Conservation (phyloP, 257 asterid genomes). For the Ocimum tenuiflorum region DNA sequence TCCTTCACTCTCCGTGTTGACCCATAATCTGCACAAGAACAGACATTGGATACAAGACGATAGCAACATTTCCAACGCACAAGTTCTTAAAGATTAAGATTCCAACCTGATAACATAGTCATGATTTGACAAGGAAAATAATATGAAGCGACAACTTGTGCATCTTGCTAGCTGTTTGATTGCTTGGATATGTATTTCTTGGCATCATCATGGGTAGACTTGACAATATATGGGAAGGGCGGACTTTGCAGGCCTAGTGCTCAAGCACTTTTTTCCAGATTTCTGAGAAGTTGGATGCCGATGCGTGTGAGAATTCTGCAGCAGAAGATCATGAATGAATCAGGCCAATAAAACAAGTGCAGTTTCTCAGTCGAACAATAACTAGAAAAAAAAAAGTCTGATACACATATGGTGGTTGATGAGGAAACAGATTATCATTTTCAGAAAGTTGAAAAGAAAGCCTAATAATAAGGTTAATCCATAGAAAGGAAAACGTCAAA, state of each 20-base stretch:
- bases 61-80: not conserved
- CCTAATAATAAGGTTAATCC: not conserved
- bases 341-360: not conserved
- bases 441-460: not conserved
- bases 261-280: slow-evolving; percentile 46
- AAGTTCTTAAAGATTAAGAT: not conserved
- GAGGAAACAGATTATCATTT: not conserved
- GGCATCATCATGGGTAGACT: not conserved
- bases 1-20: not conserved
- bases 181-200: not conserved
- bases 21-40: not conserved
- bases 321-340: slow-evolving; percentile 8
- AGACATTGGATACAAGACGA: not conserved
- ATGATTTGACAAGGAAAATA: not conserved
- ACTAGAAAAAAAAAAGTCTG: not conserved
- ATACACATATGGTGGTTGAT: not conserved
- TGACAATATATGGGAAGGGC: not conserved
- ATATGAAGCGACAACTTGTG: not conserved
- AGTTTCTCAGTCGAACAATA: not conserved
- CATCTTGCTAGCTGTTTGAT: not conserved
- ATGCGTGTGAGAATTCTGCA: slow-evolving; percentile 22
- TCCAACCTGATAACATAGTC: not conserved
- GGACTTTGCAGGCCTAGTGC: not conserved
- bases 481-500: not conserved
- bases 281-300: slow-evolving; percentile 25